phyloP scores from a whole-genome alignment of 208 protist species.

The Leishmania lainsoni region DNA sequence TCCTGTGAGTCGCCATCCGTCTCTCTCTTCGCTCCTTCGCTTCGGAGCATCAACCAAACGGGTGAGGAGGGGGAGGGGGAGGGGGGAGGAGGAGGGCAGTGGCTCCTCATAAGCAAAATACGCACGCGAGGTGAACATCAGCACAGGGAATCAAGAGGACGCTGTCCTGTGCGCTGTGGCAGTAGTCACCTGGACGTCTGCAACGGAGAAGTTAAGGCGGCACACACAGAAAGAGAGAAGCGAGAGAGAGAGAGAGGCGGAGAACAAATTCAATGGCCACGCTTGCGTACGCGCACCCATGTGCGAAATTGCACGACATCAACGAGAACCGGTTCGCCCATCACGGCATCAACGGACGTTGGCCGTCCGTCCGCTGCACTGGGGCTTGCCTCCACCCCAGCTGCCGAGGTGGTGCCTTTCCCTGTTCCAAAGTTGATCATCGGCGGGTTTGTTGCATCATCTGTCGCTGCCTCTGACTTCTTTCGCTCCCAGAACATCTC shows the following conservation, averaged over 20 bases:
- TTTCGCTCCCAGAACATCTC: constrained; percentile 59
- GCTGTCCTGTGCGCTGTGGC: neutral
- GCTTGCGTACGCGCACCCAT: constrained; percentile 55
- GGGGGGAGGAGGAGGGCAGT: neutral
- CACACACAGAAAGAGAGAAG: no score
- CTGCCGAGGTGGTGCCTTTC: neutral
- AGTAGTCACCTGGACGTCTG: neutral
- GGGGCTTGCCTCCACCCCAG: neutral
- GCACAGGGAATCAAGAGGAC: neutral
- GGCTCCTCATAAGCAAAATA: neutral
- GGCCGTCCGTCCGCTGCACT: neutral
- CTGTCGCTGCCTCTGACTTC: neutral
- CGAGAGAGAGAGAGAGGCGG: neutral
- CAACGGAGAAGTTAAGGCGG: neutral
- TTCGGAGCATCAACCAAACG: neutral
- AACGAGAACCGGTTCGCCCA: constrained; percentile 49
- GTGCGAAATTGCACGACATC: constrained; percentile 76
- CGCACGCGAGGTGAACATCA: neutral
- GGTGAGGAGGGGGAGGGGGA: neutral
- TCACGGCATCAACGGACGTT: constrained; percentile 7
- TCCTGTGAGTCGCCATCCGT: no score
- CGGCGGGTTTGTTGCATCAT: neutral
- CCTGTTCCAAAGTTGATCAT: neutral
- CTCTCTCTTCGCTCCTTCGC: neutral
- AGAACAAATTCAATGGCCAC: constrained; percentile 9